These are phyloP conservation scores for Thalassiosira profunda DNA, from an alignment of 108 stramenopile genomes.

Conservation along the genomic window DNA sequence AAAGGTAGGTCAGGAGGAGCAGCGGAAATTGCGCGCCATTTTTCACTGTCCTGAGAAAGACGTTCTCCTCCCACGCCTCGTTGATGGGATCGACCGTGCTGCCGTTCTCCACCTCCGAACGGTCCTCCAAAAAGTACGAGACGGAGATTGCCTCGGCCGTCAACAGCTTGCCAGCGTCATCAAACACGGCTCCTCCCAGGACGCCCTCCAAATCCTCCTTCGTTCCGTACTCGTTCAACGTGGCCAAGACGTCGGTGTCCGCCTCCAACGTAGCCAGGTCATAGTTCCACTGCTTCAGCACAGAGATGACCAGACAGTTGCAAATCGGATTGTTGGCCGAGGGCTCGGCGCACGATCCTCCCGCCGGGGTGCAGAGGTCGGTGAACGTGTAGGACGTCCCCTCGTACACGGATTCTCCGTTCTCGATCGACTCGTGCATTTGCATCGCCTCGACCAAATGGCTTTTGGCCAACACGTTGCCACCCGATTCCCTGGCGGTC, in stretches of 20 bases:
- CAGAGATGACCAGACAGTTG: constrained; percentile 50
- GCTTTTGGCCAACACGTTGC: constrained; percentile 64
- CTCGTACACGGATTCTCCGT: constrained; percentile 20
- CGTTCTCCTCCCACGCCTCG: constrained; percentile 60
- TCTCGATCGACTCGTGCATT: constrained; percentile 53
- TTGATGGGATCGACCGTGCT: constrained; percentile 47
- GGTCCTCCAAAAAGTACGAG: constrained; percentile 65
- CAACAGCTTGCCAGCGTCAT: constrained; percentile 28
- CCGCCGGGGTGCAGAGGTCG: constrained; percentile 57
- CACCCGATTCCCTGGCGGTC: background rate
- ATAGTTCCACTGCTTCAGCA: constrained; percentile 74
- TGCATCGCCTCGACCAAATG: constrained; percentile 48
- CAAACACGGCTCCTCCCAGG: constrained; percentile 53
- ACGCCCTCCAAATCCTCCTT: constrained; percentile 51
- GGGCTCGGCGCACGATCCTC: constrained; percentile 51
- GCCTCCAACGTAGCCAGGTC: constrained; percentile 51
- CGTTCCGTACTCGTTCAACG: constrained; percentile 54
- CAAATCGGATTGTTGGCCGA: constrained; percentile 37
- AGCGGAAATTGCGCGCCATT: constrained; percentile 16
- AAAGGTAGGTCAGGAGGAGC: constrained; percentile 68
- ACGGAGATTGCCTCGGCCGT: constrained; percentile 62
- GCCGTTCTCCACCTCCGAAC: constrained; percentile 45
- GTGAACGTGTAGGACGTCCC: constrained; percentile 22
- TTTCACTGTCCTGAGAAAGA: constrained; percentile 37
- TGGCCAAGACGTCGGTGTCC: constrained; percentile 56